Evolutionary conservation across 495 filamentous ascomycete genomes (phyloP).

Genomic region (Neurospora africana): DNA sequence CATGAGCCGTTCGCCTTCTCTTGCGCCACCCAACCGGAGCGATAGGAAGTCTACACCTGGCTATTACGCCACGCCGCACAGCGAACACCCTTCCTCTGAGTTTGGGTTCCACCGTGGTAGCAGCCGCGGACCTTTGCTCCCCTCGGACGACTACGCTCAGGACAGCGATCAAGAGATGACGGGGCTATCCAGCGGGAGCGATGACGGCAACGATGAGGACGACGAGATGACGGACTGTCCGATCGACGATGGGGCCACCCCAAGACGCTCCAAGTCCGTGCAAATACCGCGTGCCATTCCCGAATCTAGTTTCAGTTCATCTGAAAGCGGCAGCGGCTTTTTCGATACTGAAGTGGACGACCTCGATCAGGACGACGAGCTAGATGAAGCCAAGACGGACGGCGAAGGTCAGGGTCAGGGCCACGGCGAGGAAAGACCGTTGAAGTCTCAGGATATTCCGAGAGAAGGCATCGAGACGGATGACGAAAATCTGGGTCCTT

Average conservation of each 20-base stretch:
- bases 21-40: slow-evolving; percentile 8
- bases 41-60: slow-evolving; percentile 36
- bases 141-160: slow-evolving; percentile 10
- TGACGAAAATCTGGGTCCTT: background rate
- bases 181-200: background rate
- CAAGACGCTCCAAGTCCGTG: background rate
- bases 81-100: slow-evolving; percentile 25
- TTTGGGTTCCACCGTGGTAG: slow-evolving; percentile 10
- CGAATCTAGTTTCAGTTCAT: background rate
- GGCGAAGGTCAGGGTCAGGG: slow-evolving; percentile 7
- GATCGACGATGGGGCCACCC: background rate
- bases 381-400: slow-evolving; percentile 23
- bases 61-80: slow-evolving; percentile 46
- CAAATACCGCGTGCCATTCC: background rate
- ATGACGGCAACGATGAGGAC: slow-evolving; percentile 9
- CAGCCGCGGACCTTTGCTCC: slow-evolving; percentile 6
- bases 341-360: background rate
- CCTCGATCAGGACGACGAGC: slow-evolving; percentile 23
- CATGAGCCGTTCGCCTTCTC: slow-evolving; percentile 23
- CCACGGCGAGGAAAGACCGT: background rate
- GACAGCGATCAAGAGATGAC: slow-evolving; percentile 11
- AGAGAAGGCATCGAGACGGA: slow-evolving; percentile 31
- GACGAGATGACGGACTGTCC: slow-evolving; percentile 4
- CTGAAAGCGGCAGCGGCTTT: background rate
- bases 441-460: slow-evolving; percentile 30